phyloP scores from a whole-genome alignment of 495 filamentous ascomycete genomes.

The Penicillium herquei region DNA sequence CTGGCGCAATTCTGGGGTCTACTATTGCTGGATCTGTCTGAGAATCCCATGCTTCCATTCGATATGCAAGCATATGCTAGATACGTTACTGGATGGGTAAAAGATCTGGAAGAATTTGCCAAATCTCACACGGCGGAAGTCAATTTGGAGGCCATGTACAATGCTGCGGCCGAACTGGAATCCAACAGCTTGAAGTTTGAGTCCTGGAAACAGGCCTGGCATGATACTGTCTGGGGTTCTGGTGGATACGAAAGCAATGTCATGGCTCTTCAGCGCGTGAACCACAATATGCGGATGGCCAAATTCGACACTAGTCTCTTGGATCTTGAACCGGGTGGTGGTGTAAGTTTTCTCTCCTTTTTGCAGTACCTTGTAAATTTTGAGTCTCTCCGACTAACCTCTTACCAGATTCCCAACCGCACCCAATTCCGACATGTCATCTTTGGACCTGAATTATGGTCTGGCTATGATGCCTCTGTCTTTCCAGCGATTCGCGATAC shows the following conservation, averaged over 20 bases:
- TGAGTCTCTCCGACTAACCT: slow-evolving; percentile 10
- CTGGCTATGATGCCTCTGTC: slow-evolving; percentile 67
- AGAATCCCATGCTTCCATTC: slow-evolving; percentile 78
- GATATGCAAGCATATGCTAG: slow-evolving; percentile 75
- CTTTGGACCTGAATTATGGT: slow-evolving; percentile 80
- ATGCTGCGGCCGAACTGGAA: slow-evolving; percentile 60
- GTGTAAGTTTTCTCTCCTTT: slow-evolving; percentile 49
- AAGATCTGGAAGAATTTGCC: slow-evolving; percentile 65
- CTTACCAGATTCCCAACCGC: slow-evolving; percentile 70
- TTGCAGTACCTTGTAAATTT: not conserved
- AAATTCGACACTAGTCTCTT: slow-evolving; percentile 80
- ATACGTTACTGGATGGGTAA: slow-evolving; percentile 58
- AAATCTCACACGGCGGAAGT: slow-evolving; percentile 51
- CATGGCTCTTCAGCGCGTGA: slow-evolving; percentile 60
- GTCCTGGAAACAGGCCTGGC: slow-evolving; percentile 72
- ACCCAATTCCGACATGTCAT: slow-evolving; percentile 94
- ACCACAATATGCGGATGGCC: slow-evolving; percentile 70
- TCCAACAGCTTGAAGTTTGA: slow-evolving; percentile 63
- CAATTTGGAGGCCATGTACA: slow-evolving; percentile 56
- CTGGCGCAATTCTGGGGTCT: slow-evolving; percentile 78
- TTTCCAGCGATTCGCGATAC: slow-evolving; percentile 88
- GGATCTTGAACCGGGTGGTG: slow-evolving; percentile 66
- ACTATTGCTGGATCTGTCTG: slow-evolving; percentile 80
- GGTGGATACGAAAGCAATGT: slow-evolving; percentile 69
- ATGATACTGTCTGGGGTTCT: slow-evolving; percentile 58